Evolutionary conservation across 2,329 filamentous ascomycete genomes (phyloP).

Genomic region (Thyridium curvatum): DNA sequence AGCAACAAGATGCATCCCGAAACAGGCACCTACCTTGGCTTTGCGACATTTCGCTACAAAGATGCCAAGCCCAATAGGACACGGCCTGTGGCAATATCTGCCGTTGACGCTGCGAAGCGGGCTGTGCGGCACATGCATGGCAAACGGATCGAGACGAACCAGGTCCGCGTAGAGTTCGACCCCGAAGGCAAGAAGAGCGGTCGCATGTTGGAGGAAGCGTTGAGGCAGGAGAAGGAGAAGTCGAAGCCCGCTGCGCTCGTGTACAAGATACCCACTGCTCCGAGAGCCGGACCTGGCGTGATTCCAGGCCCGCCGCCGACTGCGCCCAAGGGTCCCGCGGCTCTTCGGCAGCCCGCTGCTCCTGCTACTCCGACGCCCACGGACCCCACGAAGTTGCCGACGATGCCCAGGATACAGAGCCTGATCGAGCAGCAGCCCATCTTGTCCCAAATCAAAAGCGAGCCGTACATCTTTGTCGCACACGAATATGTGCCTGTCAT

Average conservation of each 20-base stretch:
- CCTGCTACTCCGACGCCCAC: constrained; percentile 18
- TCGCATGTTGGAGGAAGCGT: constrained; percentile 66
- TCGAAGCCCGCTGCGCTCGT: constrained; percentile 10
- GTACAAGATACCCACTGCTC: constrained; percentile 19
- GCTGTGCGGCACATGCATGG: constrained; percentile 74
- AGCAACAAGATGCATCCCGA: constrained; percentile 94
- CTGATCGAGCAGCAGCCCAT: constrained; percentile 62
- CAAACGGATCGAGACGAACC: constrained; percentile 69
- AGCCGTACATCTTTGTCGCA: constrained; percentile 89
- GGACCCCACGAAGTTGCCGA: constrained; percentile 29
- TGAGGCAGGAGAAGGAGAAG: constrained; percentile 63
- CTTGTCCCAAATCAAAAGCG: constrained; percentile 62
- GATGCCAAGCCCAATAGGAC: constrained; percentile 55
- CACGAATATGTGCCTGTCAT: constrained; percentile 82
- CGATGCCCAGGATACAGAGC: constrained; percentile 41
- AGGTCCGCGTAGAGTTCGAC: constrained; percentile 81
- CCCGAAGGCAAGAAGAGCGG: constrained; percentile 79
- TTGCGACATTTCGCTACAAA: constrained; percentile 85
- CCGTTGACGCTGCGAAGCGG: constrained; percentile 72
- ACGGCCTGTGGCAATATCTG: constrained; percentile 52
- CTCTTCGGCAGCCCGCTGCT: constrained; percentile 29
- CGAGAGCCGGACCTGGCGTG: constrained; percentile 29
- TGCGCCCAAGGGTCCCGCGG: constrained; percentile 80
- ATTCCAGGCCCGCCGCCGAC: constrained; percentile 66
- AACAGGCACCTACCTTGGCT: constrained; percentile 88